Evolutionary conservation across 139 green algal species (phyloP).

Genomic region (Penium margaritaceum): DNA sequence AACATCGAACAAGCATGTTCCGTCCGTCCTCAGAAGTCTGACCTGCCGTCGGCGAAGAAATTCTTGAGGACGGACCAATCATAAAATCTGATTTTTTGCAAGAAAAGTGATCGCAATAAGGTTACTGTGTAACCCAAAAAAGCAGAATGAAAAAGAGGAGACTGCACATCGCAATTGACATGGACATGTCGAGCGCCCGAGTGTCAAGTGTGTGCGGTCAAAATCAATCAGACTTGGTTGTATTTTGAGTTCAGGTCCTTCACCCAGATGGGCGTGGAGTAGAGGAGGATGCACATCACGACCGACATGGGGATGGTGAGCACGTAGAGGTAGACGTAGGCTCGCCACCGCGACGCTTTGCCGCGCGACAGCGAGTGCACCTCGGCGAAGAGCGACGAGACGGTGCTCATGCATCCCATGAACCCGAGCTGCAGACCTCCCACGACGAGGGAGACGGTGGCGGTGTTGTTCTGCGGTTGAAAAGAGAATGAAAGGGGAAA

Average conservation of each 20-base stretch:
- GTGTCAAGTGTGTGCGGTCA: too few species aligned
- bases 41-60: too few species aligned
- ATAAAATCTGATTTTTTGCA: too few species aligned
- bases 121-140: too few species aligned
- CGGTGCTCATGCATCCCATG: background rate
- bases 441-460: background rate
- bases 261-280: constrained; percentile 1
- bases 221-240: background rate
- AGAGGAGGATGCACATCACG: background rate
- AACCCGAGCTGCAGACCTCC: constrained; percentile 7
- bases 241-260: background rate
- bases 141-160: too few species aligned
- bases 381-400: background rate
- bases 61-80: too few species aligned
- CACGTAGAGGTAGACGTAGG: background rate
- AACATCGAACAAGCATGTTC: too few species aligned
- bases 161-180: too few species aligned
- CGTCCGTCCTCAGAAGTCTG: too few species aligned
- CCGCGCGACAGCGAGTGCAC: background rate
- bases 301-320: constrained; percentile 2
- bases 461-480: background rate
- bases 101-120: too few species aligned
- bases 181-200: too few species aligned
- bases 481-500: too few species aligned
- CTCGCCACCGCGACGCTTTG: background rate